Conservation (phyloP, 331 rosid genomes). For the Erythrophleum ivorense region DNA sequence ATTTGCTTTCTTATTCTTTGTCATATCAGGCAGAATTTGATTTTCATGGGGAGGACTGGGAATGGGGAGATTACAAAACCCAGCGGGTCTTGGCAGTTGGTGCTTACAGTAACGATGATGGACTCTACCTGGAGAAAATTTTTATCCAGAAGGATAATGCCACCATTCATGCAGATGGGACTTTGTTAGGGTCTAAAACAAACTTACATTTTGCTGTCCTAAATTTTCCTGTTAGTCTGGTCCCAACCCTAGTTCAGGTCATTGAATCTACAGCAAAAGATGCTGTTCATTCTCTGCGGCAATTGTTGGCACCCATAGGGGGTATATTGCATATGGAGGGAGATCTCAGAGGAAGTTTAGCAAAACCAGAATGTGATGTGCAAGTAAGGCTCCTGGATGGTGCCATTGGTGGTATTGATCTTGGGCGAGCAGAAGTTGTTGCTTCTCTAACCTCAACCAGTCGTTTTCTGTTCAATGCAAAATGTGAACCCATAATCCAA, state of each 20-base stretch:
- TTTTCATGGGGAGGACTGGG: slow-evolving; percentile 96
- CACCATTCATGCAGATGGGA: slow-evolving; percentile 96
- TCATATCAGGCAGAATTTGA: slow-evolving; percentile 89
- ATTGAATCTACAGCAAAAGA: slow-evolving; percentile 89
- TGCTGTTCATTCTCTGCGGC: slow-evolving; percentile 81
- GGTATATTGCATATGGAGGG: slow-evolving; percentile 99
- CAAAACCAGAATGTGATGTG: slow-evolving; percentile 96
- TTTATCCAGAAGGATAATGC: slow-evolving; percentile 95
- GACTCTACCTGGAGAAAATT: slow-evolving; percentile 77
- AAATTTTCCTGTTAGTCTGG: slow-evolving; percentile 88
- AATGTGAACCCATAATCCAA: slow-evolving; percentile 82
- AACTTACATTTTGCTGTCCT: slow-evolving; percentile 93
- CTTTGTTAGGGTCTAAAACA: slow-evolving; percentile 83
- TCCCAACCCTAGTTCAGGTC: slow-evolving; percentile 86
- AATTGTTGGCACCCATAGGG: slow-evolving; percentile 79
- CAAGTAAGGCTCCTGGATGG: slow-evolving; percentile 98
- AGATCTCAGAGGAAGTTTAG: slow-evolving; percentile 92
- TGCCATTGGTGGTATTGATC: slow-evolving; percentile 90
- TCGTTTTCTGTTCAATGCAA: slow-evolving; percentile 91
- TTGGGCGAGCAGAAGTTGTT: slow-evolving; percentile 92
- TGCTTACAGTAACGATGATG: slow-evolving; percentile 88
- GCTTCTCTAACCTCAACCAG: slow-evolving; percentile 89
- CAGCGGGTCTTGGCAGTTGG: slow-evolving; percentile 90
- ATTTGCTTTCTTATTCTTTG: slow-evolving; percentile 40
- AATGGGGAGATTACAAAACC: slow-evolving; percentile 96